Evolutionary conservation across 2,329 filamentous ascomycete species (phyloP), one percentile per base, ranked within the genome.

Genomic region (Torrubiella hemipterigena): DNA sequence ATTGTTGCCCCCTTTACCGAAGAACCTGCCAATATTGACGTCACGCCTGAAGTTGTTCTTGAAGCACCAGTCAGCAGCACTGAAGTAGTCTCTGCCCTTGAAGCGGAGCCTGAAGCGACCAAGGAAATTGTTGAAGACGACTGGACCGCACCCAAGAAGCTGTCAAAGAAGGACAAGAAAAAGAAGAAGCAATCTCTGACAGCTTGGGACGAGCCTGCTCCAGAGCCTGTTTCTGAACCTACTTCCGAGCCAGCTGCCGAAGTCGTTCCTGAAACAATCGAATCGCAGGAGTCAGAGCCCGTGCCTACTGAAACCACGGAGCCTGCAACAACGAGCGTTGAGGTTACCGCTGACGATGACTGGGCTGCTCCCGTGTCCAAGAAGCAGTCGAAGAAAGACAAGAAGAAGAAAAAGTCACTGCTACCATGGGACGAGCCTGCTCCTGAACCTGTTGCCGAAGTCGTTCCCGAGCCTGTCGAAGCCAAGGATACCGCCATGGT

Each of bases 331-430:
- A 14, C 14, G 14, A n/a, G 8, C 20, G 20, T n/a, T 22, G 22
- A 24, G 6, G 22, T 14, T 11, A 14, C 11, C 5, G 22, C 10
- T 24, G 41, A 39, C n/a, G 41, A 43, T n/a, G 32, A 38, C 13
- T 41, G 40, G 39, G 33, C 32, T 9, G 16, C 38, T 11, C 35
- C 38, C 8, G 22, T 16, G 29, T 34, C 45, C 32, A 40, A 35
- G 46, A 56, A 50, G 48, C 59, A 54, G 48, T 52, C 48, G 44
- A 54, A 30, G 29, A 35, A 38, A 26, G 32, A 25, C 14, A 45
- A 40, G 17, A 41, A 41, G 33, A 37, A 37, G 26, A 16, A 17
- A 5, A 24, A 20, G 16, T 24, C 22, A 29, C 32, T 21, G 24
- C 27, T 12, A 16, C 25, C n/a, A 16, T 20, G 17, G 30, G 19